phyloP scores from a whole-genome alignment of 1,139 yeast genomes.

The Debaryomycetaceae sp. region DNA sequence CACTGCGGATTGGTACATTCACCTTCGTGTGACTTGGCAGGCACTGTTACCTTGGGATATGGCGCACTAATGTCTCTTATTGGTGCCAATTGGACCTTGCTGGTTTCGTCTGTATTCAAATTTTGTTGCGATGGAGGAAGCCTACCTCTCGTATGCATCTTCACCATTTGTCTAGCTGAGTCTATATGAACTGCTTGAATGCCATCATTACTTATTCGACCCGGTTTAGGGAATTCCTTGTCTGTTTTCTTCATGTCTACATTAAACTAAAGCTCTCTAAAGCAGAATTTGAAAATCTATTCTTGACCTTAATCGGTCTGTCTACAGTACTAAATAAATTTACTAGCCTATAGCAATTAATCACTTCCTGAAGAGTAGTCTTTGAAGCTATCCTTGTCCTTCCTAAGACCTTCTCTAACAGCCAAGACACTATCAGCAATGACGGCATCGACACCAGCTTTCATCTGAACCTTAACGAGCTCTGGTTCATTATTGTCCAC shows the following conservation, averaged over 20 bases:
- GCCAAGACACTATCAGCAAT: conserved; percentile 95
- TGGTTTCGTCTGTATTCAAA: background rate
- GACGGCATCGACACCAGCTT: conserved; percentile 96
- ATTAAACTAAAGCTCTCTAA: background rate
- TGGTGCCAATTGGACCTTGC: background rate
- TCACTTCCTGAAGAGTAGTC: conserved; percentile 8
- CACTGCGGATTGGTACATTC: conserved; percentile 54
- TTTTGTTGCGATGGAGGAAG: conserved; percentile 16
- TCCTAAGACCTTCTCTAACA: conserved; percentile 75
- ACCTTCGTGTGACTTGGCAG: conserved; percentile 31
- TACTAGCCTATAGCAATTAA: background rate
- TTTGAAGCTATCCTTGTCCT: conserved; percentile 21
- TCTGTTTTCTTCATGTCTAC: conserved; percentile 2
- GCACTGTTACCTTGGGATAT: conserved; percentile 21
- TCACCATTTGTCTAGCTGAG: conserved; percentile 63
- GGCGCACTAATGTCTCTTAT: conserved; percentile 3
- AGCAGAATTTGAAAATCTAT: background rate
- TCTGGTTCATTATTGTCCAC: conserved; percentile 80
- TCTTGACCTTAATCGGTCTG: background rate
- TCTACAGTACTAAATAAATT: background rate
- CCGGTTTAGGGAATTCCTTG: conserved; percentile 2
- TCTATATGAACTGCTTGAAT: conserved; percentile 57
- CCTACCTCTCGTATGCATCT: conserved; percentile 36
- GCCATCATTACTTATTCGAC: conserved; percentile 19
- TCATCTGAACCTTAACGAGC: conserved; percentile 81